Conservation (phyloP, 257 asterid genomes). For the Coffea eugenioides region DNA sequence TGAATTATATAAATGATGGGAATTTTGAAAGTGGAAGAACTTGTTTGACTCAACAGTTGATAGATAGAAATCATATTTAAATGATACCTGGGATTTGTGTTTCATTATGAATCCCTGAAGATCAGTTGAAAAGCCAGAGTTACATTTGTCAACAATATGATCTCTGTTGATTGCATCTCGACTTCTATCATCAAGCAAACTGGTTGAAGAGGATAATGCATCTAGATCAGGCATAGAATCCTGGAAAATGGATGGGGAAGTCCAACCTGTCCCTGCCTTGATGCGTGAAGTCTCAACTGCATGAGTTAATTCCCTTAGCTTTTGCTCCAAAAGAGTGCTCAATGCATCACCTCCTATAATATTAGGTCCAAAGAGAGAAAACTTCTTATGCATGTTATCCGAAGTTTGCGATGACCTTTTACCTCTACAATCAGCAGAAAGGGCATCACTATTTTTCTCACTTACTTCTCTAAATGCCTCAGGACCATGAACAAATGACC, state of each 20-base stretch:
- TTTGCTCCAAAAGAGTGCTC: conserved; percentile 76
- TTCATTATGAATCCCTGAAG: conserved; percentile 27
- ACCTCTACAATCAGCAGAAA: conserved; percentile 39
- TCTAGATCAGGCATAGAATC: conserved; percentile 24
- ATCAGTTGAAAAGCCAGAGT: conserved; percentile 29
- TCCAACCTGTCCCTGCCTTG: conserved; percentile 25
- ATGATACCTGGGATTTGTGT: conserved; percentile 45
- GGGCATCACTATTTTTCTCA: conserved; percentile 32
- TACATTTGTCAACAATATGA: conserved; percentile 30
- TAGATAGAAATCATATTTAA: background rate
- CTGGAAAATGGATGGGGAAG: conserved; percentile 25
- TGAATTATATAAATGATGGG: background rate
- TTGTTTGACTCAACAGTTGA: background rate
- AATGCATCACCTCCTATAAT: conserved; percentile 60
- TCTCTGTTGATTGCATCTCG: conserved; percentile 35
- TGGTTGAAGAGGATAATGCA: conserved; percentile 29
- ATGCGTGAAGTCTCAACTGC: conserved; percentile 56
- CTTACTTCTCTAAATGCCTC: conserved; percentile 32
- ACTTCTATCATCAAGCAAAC: conserved; percentile 26
- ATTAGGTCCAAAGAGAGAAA: conserved; percentile 37
- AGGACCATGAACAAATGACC: conserved; percentile 35
- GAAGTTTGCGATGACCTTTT: conserved; percentile 37
- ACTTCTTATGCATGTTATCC: conserved; percentile 32
- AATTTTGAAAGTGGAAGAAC: background rate
- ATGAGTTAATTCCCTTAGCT: conserved; percentile 61